These are phyloP conservation scores for Fusarium chaquense DNA, from an alignment of 2,329 filamentous ascomycete genomes.

Conservation along the genomic window DNA sequence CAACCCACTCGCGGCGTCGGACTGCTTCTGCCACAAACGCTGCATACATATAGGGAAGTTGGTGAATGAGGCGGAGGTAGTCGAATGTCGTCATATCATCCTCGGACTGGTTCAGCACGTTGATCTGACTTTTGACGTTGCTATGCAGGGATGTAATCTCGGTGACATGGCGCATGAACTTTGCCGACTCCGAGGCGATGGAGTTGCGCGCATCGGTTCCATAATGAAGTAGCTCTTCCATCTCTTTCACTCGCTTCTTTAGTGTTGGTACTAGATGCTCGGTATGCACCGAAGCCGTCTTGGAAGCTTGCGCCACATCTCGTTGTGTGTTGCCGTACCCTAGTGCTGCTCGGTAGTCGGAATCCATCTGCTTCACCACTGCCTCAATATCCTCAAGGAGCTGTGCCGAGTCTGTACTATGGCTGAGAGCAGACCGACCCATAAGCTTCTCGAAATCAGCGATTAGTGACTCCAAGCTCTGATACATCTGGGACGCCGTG, in stretches of 20 bases:
- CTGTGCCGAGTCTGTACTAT: constrained; percentile 72
- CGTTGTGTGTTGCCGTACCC: constrained; percentile 73
- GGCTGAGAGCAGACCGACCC: constrained; percentile 66
- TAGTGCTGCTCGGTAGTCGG: constrained; percentile 84
- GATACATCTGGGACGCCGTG: constrained; percentile 69
- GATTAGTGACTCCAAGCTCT: constrained; percentile 71
- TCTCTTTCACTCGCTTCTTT: constrained; percentile 67
- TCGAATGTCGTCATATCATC: constrained; percentile 86
- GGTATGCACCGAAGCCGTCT: constrained; percentile 72
- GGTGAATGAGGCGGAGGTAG: constrained; percentile 80
- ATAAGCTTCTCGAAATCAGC: constrained; percentile 71
- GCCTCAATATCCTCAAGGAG: constrained; percentile 88
- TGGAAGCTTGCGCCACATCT: constrained; percentile 71
- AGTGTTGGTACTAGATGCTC: constrained; percentile 71
- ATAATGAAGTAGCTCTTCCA: constrained; percentile 70
- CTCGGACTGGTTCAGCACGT: constrained; percentile 76
- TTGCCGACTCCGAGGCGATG: constrained; percentile 73
- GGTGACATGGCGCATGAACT: constrained; percentile 85
- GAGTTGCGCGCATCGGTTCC: constrained; percentile 75
- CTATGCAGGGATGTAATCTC: constrained; percentile 81
- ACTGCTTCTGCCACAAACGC: constrained; percentile 89
- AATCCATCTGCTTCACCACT: constrained; percentile 85
- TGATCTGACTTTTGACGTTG: constrained; percentile 78
- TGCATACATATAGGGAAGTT: constrained; percentile 89
- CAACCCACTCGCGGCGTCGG: constrained; percentile 87